Conservation (phyloP, 805 yeast genomes). For the Metschnikowia henanensis region DNA sequence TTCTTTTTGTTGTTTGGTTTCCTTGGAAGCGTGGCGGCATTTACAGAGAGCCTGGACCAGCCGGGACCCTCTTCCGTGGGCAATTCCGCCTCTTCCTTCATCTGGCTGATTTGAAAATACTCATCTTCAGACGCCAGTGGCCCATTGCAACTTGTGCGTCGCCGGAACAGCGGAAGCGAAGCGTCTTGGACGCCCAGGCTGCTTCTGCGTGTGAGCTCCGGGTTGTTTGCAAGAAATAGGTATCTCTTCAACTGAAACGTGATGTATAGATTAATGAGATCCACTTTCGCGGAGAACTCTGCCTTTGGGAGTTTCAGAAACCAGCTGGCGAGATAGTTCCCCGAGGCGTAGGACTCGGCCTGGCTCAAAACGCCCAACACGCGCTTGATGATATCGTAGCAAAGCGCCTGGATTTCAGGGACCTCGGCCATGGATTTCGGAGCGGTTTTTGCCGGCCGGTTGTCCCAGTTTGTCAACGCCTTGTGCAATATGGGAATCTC, state of each 20-base stretch:
- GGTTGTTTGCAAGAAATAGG: conserved; percentile 38
- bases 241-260: conserved; percentile 70
- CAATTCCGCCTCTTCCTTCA: conserved; percentile 18
- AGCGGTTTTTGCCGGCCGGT: conserved; percentile 2
- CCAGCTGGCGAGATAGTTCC: conserved; percentile 54
- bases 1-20: conserved; percentile 9
- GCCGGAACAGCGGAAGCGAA: not conserved
- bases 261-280: conserved; percentile 70
- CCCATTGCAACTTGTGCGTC: conserved; percentile 5
- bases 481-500: conserved; percentile 65
- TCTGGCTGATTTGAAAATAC: conserved; percentile 15
- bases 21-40: conserved; percentile 4
- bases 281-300: conserved; percentile 55
- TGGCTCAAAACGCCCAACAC: conserved; percentile 67
- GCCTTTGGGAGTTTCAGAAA: conserved; percentile 44
- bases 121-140: conserved; percentile 6
- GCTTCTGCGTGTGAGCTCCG: conserved; percentile 14
- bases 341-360: conserved; percentile 35
- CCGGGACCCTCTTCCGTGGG: conserved; percentile 5
- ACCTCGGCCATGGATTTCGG: conserved; percentile 35
- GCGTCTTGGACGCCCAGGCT: conserved; percentile 4
- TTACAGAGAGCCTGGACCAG: conserved; percentile 13
- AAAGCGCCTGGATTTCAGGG: conserved; percentile 52
- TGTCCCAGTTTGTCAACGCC: conserved; percentile 40
- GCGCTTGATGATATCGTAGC: conserved; percentile 72